Evolutionary conservation across 306 rosid species (phyloP).

Genomic region (Gynostemma pentaphyllum): DNA sequence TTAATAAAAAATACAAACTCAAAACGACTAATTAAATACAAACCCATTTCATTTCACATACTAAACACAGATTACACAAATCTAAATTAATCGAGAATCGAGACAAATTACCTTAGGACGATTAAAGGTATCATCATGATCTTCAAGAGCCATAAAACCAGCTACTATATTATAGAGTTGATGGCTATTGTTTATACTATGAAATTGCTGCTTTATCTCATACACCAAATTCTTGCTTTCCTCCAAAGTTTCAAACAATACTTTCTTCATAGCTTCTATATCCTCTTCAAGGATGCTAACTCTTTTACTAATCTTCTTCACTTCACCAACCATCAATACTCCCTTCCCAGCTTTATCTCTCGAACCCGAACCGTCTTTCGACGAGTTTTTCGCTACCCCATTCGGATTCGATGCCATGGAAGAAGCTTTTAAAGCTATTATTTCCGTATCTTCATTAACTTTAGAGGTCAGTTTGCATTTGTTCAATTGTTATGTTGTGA

Average conservation of each 20-base stretch:
- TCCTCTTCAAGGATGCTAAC: slow-evolving; percentile 40
- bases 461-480: neutral
- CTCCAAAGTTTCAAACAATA: slow-evolving; percentile 15
- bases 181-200: neutral
- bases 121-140: neutral
- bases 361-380: neutral
- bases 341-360: too few species aligned
- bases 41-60: too few species aligned
- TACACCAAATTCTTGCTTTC: slow-evolving; percentile 25
- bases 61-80: too few species aligned
- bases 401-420: neutral
- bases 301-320: slow-evolving; percentile 20
- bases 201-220: slow-evolving; percentile 12
- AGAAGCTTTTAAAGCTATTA: neutral
- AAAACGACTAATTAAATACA: too few species aligned
- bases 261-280: slow-evolving; percentile 26
- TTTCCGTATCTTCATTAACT: neutral
- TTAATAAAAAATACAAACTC: neutral
- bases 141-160: slow-evolving; percentile 1
- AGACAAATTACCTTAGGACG: neutral
- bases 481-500: neutral
- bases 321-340: too few species aligned
- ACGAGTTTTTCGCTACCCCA: neutral
- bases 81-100: too few species aligned
- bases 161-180: neutral